A percentile compares a stretch with the other conserved stretches of the same genome.
Conservation (phyloP, 768 basidiomycete genomes). For the Macrocybe gigantea region DNA sequence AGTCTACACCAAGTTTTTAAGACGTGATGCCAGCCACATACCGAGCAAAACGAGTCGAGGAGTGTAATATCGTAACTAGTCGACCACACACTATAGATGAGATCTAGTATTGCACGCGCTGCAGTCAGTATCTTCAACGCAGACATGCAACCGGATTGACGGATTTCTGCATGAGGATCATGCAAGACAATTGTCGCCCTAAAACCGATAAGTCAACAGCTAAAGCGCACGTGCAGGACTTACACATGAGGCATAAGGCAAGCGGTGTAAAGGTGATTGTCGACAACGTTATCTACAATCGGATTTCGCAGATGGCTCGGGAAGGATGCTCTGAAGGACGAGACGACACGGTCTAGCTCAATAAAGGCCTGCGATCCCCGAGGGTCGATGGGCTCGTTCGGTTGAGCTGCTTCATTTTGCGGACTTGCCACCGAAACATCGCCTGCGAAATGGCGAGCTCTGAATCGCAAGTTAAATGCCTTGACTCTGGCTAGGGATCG, state of each 20-base stretch:
- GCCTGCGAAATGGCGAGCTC: constrained; percentile 53
- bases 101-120: constrained; percentile 59
- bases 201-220: not conserved
- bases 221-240: constrained; percentile 3
- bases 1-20: not conserved
- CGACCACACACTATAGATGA: constrained; percentile 59
- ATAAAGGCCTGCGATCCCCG: constrained; percentile 58
- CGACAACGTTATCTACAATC: constrained; percentile 48
- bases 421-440: constrained; percentile 42
- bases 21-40: constrained; percentile 23
- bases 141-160: constrained; percentile 54
- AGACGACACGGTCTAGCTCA: constrained; percentile 54
- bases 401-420: constrained; percentile 27
- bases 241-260: constrained; percentile 39
- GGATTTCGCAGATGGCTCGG: constrained; percentile 52
- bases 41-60: constrained; percentile 65
- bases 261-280: constrained; percentile 50
- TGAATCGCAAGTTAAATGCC: constrained; percentile 62
- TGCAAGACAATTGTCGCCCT: constrained; percentile 70
- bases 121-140: constrained; percentile 64
- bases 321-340: constrained; percentile 53
- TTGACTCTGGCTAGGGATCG: constrained; percentile 39
- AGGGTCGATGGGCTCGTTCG: constrained; percentile 48
- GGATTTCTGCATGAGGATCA: constrained; percentile 67
- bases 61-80: constrained; percentile 71